Base-by-base conservation (phyloP, 1,284 basidiomycete species). In the Singerocomus inundabilis region DNA sequence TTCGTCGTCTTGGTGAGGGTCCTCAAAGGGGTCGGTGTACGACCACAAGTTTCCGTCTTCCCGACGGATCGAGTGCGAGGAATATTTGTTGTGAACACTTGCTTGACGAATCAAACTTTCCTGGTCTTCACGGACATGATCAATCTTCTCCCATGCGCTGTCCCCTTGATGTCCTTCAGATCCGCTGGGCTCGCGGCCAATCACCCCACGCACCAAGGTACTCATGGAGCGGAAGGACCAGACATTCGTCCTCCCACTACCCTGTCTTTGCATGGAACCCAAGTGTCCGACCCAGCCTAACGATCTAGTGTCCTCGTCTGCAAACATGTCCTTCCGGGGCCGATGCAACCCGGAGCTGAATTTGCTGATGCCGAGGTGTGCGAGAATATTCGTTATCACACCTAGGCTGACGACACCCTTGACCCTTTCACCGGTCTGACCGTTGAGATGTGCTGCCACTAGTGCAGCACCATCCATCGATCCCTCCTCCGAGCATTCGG, bases 251-350 rank as follows among this genome's bases (percentile, higher is more conserved):
- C 39, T 39, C 6, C 70, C 72, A 15, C 69, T 67, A 41, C 66
- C 49, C 31, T 71, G 38, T 63, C 72, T 54, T 67, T 70, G 52
- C 61, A 63, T n/a, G 58, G 55, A 54, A 64, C 51, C 41, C 62
- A 57, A 67, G 58, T 44, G 59, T 62, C 46, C 58, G 58, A 49
- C 56, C 66, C 31, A 61, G 29, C 69, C 73, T 49, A 84, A 81
- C 18, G 79, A 75, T 12, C 75, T 71, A 2, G 77, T 74, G 59
- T 90, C 87, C 66, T 90, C 87, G 52, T 90, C 86, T 2, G 81
- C 86, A 31, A 90, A 76, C 80, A 90, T 89, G 61, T 90, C 86
- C 28, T 76, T 73, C 31, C 85, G 59, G 10, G 66, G 66, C 13
- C 47, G 61, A 12, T 10, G 47, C n/a, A 41, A 16, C 13, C 7